Evolutionary conservation across 2,329 filamentous ascomycete genomes (phyloP).

Genomic region (Rhynchosporium agropyri): DNA sequence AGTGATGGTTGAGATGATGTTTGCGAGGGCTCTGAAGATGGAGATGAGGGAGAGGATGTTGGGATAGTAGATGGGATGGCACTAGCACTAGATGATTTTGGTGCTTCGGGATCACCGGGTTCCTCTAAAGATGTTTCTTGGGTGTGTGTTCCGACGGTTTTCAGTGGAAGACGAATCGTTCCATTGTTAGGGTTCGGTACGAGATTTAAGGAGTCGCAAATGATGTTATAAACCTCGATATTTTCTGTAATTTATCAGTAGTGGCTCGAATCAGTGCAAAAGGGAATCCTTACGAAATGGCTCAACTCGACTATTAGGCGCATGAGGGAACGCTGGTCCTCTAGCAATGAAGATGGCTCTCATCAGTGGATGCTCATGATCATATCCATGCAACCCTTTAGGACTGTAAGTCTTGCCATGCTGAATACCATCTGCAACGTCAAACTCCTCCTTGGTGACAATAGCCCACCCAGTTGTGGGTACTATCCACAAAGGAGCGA

Average conservation of each 20-base stretch:
- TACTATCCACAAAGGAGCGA: constrained; percentile 92
- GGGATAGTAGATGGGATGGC: background rate
- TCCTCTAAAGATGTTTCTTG: constrained; percentile 51
- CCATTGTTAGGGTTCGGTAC: constrained; percentile 81
- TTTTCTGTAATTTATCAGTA: constrained; percentile 67
- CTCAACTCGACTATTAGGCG: constrained; percentile 76
- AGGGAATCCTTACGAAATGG: constrained; percentile 71
- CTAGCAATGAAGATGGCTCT: constrained; percentile 90
- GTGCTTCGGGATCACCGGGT: constrained; percentile 54
- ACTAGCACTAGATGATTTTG: constrained; percentile 1
- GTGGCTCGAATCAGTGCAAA: background rate
- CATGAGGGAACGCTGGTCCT: constrained; percentile 88
- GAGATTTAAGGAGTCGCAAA: constrained; percentile 85
- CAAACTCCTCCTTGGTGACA: constrained; percentile 76
- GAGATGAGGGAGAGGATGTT: constrained; percentile 30
- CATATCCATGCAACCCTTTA: constrained; percentile 88
- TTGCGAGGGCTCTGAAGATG: constrained; percentile 12
- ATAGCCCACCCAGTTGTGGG: constrained; percentile 93
- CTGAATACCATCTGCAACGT: constrained; percentile 67
- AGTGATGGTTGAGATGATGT: constrained; percentile 7
- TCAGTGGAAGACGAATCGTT: constrained; percentile 72
- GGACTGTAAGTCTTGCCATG: constrained; percentile 74
- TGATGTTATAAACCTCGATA: constrained; percentile 89
- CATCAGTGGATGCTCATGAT: constrained; percentile 94
- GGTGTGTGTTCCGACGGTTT: constrained; percentile 51